Evolutionary conservation across 108 stramenopile species (phyloP), one percentile per base, ranked within the genome.

Genomic region (Skeletonema costatum): DNA sequence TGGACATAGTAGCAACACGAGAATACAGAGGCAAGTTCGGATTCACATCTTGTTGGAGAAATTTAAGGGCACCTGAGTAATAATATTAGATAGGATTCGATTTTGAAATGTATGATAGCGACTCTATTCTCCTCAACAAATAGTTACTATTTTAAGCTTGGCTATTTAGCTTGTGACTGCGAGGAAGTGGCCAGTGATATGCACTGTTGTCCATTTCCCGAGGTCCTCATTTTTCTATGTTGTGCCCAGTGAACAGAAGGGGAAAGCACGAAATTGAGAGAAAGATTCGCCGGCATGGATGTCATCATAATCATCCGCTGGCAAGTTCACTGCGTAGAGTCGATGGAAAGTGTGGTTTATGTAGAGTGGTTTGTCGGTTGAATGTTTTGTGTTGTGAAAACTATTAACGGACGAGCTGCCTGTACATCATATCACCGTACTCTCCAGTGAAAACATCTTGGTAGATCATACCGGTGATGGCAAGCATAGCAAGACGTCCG

Each of bases 401-500:
- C 53, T 25, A n/a, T 61, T 84, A 84, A 75, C 79, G 83, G 53
- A 84, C 83, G 33, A 84, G 75, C 21, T 78, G 86, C 85, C 82
- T 91, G 89, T 92, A 93, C 88, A 96, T 92, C 80, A 87, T 77
- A 70, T 96, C 95, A 75, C 95, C 95, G 75, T 93, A 96, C 73
- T 93, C 77, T 46, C 89, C 89, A 51, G 83, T 89, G 76, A 87
- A 85, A 41, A 93, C 74, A 71, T 89, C 92, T 83, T 97, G 96
- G 50, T 87, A 85, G 80, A 95, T 75, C 75, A 98, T 95, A 44
- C 97, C 97, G 50, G 86, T 80, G 76, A 98, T 85, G 73, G 96
- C 97, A 82, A 97, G 85, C 97, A 98, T 98, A 17, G 97, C 97
- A 73, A 97, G 87, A 68, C 97, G 90, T 75, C 97, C 97, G 83